Base-by-base conservation (phyloP, 805 yeast genomes). In the Cyberlindnera samutprakarnensis region DNA sequence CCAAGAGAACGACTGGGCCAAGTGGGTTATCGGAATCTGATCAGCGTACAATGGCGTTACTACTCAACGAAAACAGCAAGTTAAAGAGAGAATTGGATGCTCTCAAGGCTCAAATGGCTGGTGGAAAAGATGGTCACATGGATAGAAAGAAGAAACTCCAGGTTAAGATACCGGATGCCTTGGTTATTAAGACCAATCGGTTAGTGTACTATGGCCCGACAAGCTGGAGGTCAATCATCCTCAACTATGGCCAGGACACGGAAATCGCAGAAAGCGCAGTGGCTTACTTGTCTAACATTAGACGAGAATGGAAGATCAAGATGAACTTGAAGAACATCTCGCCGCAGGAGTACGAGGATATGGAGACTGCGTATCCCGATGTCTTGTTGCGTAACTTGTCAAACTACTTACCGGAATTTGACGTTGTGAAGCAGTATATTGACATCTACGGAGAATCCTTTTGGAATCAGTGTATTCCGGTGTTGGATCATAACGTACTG, bases 221-320 rank as follows among this genome's bases (percentile, higher is more conserved):
- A 1, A 36, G 42, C 14, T 51, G 51, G 51, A 40, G 44, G 33
- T 27, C 51, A 1, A 18, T 36, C 7, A 4, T 41, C 14, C 36
- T 27, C 13, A 22, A 37, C 4, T 32, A 38, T 10, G 15, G 14
- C 4, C 28, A 23, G 5, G 14, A 24, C 14, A 23, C 31, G 4
- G 51, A 41, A 6, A 11, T 38, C 4, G 11, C 41, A 2, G 31
- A 38, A 15, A 33, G 38, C 7, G 38, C 44, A 2, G 36, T 37
- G 18, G 13, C 30, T 0, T 41, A 39, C 21, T 30, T 43, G 2
- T 27, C 43, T 2, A 46, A 44, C 25, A 35, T 44, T 7, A 40
- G 40, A 22, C 35, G 38, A 22, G 46, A 46, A 27, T 50, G 54
- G 53, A 31, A 37, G 25, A 23, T 31, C 15, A 45, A 37, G 18